Evolutionary conservation across 345 rosid species (phyloP).

Genomic region (Citrus australasica): DNA sequence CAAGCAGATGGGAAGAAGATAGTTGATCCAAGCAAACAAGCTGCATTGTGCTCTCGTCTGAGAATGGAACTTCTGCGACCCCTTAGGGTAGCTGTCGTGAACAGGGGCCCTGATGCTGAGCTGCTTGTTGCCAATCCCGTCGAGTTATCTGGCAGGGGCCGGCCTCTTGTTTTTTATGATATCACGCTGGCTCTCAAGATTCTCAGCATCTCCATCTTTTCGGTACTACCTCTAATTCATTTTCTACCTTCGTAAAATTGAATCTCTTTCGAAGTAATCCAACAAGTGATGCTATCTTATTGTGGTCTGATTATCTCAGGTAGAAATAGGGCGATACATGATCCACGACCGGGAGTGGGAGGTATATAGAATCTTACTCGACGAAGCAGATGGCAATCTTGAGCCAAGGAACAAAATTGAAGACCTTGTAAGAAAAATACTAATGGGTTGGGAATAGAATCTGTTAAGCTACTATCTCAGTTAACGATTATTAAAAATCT

Average conservation of each 20-base stretch:
- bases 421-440: slow-evolving; percentile 38
- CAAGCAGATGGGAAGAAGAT: slow-evolving; percentile 65
- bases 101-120: slow-evolving; percentile 65
- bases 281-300: not conserved
- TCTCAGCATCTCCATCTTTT: slow-evolving; percentile 43
- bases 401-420: slow-evolving; percentile 52
- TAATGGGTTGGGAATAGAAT: slow-evolving; percentile 67
- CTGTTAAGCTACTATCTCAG: not conserved
- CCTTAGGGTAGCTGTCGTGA: slow-evolving; percentile 53
- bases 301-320: slow-evolving; percentile 28
- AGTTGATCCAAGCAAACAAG: slow-evolving; percentile 50
- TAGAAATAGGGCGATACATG: slow-evolving; percentile 61
- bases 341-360: slow-evolving; percentile 59
- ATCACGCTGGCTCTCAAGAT: slow-evolving; percentile 56
- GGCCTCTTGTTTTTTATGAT: slow-evolving; percentile 70
- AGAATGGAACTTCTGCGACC: slow-evolving; percentile 61
- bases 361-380: slow-evolving; percentile 59
- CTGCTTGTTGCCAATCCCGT: slow-evolving; percentile 78
- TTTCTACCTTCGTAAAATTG: not conserved
- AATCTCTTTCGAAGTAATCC: not conserved
- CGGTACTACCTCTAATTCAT: slow-evolving; percentile 31
- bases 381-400: slow-evolving; percentile 40
- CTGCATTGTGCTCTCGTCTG: slow-evolving; percentile 55
- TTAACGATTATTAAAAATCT: not conserved
- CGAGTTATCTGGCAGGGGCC: slow-evolving; percentile 62